phyloP scores from a whole-genome alignment of 768 basidiomycete species.

The Paxillus ammoniavirescens region DNA sequence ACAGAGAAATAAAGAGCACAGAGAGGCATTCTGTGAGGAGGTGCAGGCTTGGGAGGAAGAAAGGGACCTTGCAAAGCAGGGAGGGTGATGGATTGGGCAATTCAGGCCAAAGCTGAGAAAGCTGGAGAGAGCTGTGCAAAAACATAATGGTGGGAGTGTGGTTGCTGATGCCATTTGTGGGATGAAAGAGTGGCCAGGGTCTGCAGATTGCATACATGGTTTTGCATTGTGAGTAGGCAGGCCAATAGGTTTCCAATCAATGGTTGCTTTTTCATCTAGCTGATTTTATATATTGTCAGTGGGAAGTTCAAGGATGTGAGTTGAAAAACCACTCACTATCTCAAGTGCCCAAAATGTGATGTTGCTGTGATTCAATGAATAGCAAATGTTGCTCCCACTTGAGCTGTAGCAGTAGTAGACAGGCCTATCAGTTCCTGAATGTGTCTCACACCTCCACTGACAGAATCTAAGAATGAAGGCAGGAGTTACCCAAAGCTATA shows the following conservation, averaged over 20 bases:
- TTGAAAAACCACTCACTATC: background rate
- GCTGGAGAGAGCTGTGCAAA: too few relatives aligned
- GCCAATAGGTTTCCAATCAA: background rate
- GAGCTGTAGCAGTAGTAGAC: background rate
- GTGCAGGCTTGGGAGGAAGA: too few relatives aligned
- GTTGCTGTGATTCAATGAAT: background rate
- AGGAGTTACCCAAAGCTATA: too few relatives aligned
- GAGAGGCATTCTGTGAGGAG: too few relatives aligned
- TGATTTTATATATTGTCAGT: background rate
- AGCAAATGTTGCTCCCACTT: background rate
- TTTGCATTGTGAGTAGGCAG: background rate
- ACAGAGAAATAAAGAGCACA: too few relatives aligned
- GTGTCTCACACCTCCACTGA: background rate
- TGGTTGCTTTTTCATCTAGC: background rate
- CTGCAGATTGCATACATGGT: background rate
- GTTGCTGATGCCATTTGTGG: background rate
- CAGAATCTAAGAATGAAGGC: too few relatives aligned
- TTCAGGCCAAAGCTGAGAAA: too few relatives aligned
- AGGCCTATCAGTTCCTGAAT: background rate
- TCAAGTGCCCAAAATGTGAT: background rate
- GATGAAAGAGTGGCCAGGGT: background rate
- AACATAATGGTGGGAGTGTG: too few relatives aligned
- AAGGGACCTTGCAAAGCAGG: too few relatives aligned
- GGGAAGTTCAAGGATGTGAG: background rate
- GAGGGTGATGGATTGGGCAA: too few relatives aligned